Conservation (phyloP, 306 rosid genomes). For the Boehmeria nivea region DNA sequence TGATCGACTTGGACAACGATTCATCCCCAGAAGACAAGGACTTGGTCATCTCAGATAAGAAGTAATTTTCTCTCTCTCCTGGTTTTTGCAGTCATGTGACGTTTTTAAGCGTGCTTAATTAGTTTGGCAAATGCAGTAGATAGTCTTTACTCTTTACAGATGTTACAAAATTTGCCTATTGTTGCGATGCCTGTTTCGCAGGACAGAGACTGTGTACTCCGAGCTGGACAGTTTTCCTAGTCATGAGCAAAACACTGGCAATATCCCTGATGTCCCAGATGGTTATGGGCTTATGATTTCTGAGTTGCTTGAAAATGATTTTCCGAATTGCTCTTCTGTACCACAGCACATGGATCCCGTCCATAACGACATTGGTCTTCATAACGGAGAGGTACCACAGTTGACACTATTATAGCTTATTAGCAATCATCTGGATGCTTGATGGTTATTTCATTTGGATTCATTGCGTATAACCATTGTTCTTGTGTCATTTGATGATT, state of each 20-base stretch:
- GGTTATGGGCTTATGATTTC: conserved; percentile 94
- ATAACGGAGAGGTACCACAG: conserved; percentile 56
- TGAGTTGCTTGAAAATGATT: conserved; percentile 73
- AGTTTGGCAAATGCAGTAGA: conserved; percentile 11
- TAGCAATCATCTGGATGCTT: no score
- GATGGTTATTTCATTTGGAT: conserved; percentile 15
- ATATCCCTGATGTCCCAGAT: conserved; percentile 75
- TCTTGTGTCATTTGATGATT: no score
- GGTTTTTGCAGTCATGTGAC: no score
- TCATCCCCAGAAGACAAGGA: conserved; percentile 48
- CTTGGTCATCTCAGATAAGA: conserved; percentile 46
- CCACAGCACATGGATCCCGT: conserved; percentile 61
- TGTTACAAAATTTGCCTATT: not conserved
- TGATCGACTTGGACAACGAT: conserved; percentile 84
- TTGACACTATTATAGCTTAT: conserved; percentile 19
- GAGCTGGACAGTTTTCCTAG: conserved; percentile 65
- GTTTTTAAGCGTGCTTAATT: not conserved
- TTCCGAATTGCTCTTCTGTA: conserved; percentile 72
- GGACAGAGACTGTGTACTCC: conserved; percentile 62
- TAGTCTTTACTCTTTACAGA: conserved; percentile 18
- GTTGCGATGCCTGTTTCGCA: conserved; percentile 30
- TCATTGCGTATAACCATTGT: not conserved
- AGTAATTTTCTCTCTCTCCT: conserved; percentile 40
- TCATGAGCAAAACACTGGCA: conserved; percentile 54
- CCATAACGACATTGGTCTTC: conserved; percentile 68